Evolutionary conservation across 306 rosid species (phyloP), one percentile per base, ranked within the genome.

Genomic region (Hylodesmum podocarpum): DNA sequence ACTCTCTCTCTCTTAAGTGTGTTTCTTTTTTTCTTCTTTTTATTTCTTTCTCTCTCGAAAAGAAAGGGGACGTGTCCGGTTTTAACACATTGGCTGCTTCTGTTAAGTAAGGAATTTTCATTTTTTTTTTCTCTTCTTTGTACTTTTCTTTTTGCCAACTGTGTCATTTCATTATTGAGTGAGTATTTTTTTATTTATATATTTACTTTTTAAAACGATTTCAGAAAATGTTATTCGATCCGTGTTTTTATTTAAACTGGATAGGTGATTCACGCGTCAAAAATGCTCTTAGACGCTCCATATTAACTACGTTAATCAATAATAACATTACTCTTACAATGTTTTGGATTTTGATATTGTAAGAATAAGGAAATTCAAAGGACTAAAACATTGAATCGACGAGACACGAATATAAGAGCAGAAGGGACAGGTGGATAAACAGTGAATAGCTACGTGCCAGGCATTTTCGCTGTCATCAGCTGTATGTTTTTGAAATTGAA

Each of bases 101-200:
- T 70, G 47, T 50, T 69, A 82, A 82, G 85, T 15, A 76, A 82
- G 29, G 75, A 76, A 62, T 70, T 51, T 77, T 8, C 1, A 12
- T 40, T 69, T 40, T 53, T 9, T 43, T 29, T 37, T 4, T 19
- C 25, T 8, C 44, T 37, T 27, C 53, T 46, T 19, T 21, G 8
- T 70, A 36, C 58, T 57, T 67, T 80, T 24, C 27, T 31, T 40
- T 73, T n/a, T 9, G 19, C 53, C 12, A 9, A 14, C 27, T 15
- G 5, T 2, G 0, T 53, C 39, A 4, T 2, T 1, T 53, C 39
- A 4, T 28, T 31, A 13, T 47, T 47, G 21, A 3, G n/a, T n/a
- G n/a, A 40, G 8, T 25, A 8, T 8, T 44, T 73, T 40, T 24
- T 40, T n/a, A n/a, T n/a, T n/a, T n/a, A n/a, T n/a, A n/a, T n/a